A percentile compares a stretch with the other conserved stretches of the same genome.
These are phyloP conservation scores for Trichoderma afroharzianum DNA, from an alignment of 2,329 filamentous ascomycete genomes.

Conservation along the genomic window DNA sequence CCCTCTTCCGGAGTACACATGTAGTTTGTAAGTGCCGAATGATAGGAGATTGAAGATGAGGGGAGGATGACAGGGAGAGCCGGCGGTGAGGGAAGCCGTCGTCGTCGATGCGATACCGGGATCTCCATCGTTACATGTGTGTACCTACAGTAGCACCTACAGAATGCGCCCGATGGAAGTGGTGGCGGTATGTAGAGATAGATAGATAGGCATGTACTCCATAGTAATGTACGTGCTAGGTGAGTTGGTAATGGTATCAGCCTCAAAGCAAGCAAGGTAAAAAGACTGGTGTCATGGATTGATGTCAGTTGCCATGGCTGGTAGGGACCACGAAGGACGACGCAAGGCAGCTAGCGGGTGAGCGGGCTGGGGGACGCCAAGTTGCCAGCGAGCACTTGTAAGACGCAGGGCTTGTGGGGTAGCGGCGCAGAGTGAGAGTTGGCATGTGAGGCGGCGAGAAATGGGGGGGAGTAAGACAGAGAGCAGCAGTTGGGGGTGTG, in stretches of 20 bases:
- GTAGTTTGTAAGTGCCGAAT: not conserved
- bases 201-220: not conserved
- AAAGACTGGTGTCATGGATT: not conserved
- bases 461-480: not conserved
- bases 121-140: not conserved
- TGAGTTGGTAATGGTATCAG: not conserved
- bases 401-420: conserved; percentile 8
- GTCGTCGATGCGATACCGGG: not conserved
- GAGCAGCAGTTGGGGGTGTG: not conserved
- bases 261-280: not conserved
- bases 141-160: not conserved
- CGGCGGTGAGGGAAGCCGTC: conserved; percentile 6
- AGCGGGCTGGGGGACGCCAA: not conserved
- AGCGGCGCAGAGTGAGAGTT: not conserved
- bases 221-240: not conserved
- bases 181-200: not conserved
- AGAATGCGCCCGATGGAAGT: not conserved
- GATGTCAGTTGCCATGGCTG: not conserved
- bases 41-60: not conserved
- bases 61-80: conserved; percentile 14
- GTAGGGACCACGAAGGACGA: not conserved
- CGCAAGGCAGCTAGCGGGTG: not conserved
- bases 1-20: too few species aligned
- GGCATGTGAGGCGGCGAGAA: conserved; percentile 14
- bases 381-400: conserved; percentile 8